Base-by-base conservation (phyloP, 495 filamentous ascomycete species). In the Hypoxylon trugodes region DNA sequence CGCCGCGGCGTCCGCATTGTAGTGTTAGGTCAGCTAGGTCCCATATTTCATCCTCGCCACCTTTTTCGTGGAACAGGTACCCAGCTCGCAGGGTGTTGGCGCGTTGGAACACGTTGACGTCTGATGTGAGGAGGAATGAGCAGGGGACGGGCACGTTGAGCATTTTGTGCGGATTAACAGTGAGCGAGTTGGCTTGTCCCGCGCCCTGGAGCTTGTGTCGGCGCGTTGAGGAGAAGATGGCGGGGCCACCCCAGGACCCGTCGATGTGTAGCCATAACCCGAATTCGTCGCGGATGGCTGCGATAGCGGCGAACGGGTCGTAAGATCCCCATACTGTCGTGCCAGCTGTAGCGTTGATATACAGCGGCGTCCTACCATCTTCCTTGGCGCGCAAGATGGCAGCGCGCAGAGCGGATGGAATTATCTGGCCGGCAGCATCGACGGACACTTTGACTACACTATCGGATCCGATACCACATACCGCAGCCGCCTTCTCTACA, bases 111-210 rank as follows among this genome's bases (percentile, higher is more conserved):
- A 87, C 76, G 26, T 83, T 76, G 64, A 93, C 72, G 72, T 97
- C 93, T 6, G 80, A 76, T 0, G 86, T 89, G 8, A 98, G 82
- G 6, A 98, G 83, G 78, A 96, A 96, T 5, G 90, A 93, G 75
- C 94, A 98, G 2, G 93, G 96, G 30, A 95, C 74, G 0, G 94
- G 94, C 6, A 90, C 90, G 35, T 90, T 91, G 65, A 98, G 82
- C 95, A 97, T 98, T 76, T 97, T 97, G 75, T 98, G 94, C 59
- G 95, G 93, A 73, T 96, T 96, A 35, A 96, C 83, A 6, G 91
- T 88, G 24, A 97, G 80, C 30, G 86, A 90, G 76, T 96, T 81
- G 6, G 92, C 95, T 12, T 85, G 80, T 40, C 93, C 81, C 10
- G 83, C 77, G 19, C 94, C 94, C 12, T 79, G 70, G 32, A 96